Conservation (phyloP, 2,329 filamentous ascomycete species). For the Colletotrichum agaves region DNA sequence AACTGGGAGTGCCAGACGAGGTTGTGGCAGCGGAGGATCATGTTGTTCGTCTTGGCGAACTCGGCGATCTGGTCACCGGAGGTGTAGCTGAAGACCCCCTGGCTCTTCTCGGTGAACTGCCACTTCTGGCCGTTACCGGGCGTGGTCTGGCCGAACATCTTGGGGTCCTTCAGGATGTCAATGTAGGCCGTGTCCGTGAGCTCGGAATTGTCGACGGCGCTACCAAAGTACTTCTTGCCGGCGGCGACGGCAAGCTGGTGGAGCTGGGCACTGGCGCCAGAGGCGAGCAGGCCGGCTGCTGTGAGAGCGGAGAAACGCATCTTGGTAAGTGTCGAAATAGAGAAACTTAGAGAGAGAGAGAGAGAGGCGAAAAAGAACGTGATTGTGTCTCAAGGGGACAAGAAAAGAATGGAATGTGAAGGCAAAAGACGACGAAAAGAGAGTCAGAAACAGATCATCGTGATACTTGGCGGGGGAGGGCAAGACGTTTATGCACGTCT, state of each 20-base stretch:
- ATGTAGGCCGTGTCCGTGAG: conserved; percentile 64
- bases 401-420: conserved; percentile 17
- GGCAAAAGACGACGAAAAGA: conserved; percentile 18
- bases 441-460: background rate
- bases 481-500: conserved; percentile 20
- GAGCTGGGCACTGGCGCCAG: conserved; percentile 48
- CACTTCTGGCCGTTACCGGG: conserved; percentile 74
- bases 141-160: conserved; percentile 72
- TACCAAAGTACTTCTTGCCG: conserved; percentile 67
- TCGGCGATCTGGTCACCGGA: conserved; percentile 67
- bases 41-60: conserved; percentile 29
- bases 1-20: conserved; percentile 55
- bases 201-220: conserved; percentile 68
- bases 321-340: background rate
- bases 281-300: conserved; percentile 34
- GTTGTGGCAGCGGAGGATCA: conserved; percentile 62
- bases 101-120: conserved; percentile 68
- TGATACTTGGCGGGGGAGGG: background rate
- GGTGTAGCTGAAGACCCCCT: conserved; percentile 67
- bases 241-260: conserved; percentile 42
- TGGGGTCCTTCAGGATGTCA: conserved; percentile 64
- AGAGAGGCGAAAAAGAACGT: conserved; percentile 5
- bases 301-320: conserved; percentile 34
- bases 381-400: conserved; percentile 7
- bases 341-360: conserved; percentile 10